Evolutionary conservation across 805 yeast genomes (phyloP).

Genomic region (Komagataella populi): DNA sequence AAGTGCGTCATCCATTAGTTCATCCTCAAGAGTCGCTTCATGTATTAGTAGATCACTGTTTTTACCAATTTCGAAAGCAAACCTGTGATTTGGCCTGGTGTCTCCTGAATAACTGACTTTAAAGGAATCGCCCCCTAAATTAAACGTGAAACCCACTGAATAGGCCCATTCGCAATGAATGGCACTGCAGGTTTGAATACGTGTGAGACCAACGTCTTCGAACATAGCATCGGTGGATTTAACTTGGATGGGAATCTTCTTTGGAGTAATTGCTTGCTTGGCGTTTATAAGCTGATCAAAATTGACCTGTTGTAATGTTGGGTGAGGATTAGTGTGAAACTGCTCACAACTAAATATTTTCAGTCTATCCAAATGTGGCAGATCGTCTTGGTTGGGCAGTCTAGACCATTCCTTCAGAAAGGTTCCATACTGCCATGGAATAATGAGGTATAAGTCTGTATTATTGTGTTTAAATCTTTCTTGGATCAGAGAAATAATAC

Average conservation of each 20-base stretch:
- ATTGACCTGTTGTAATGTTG: background rate
- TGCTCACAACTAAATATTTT: constrained; percentile 48
- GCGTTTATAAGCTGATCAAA: background rate
- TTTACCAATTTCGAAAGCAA: constrained; percentile 42
- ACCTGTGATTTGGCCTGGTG: constrained; percentile 66
- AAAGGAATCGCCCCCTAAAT: constrained; percentile 24
- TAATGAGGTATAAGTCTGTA: constrained; percentile 38
- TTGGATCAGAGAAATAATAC: constrained; percentile 53
- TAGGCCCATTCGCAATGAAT: constrained; percentile 79
- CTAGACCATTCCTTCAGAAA: constrained; percentile 55
- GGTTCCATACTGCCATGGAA: constrained; percentile 61
- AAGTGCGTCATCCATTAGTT: constrained; percentile 61
- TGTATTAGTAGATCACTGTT: constrained; percentile 70
- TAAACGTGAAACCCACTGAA: constrained; percentile 41
- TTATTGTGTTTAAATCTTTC: constrained; percentile 20
- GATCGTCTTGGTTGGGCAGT: constrained; percentile 27
- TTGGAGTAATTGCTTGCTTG: background rate
- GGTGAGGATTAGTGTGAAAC: constrained; percentile 17
- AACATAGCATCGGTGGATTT: constrained; percentile 14
- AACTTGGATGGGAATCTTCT: background rate
- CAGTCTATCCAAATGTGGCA: constrained; percentile 24
- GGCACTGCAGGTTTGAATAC: constrained; percentile 57
- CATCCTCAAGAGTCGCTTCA: constrained; percentile 87
- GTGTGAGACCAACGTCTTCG: constrained; percentile 25
- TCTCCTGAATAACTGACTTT: constrained; percentile 89